Evolutionary conservation across 805 yeast species (phyloP), one percentile per base, ranked within the genome.

Genomic region (Ogataea populi-albae): DNA sequence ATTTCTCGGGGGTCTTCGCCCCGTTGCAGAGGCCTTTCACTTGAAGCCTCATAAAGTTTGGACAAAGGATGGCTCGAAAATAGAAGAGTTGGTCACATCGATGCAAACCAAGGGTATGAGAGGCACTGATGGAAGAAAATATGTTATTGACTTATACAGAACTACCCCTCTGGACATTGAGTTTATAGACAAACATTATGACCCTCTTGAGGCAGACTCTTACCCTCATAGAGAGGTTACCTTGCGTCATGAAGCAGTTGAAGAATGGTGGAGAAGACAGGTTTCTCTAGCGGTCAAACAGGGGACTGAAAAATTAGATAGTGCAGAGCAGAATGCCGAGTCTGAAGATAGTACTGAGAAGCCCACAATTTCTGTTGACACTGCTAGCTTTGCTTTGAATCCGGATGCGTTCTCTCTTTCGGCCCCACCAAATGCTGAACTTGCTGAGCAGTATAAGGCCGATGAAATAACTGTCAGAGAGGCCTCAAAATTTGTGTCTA

Each of bases 241-340:
- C 17, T 54, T 91, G 29, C 80, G 98, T 64, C 79, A 79, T 46
- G 98, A 91, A 64, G 93, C 96, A 12, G 77, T 91, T 31, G 91
- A 81, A 48, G 86, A 80, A 50, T 91, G 96, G 96, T 86, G 93
- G 81, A 75, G 75, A 54, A 61, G 77, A 40, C 77, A 81, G 54
- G 72, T 83, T 3, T 74, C 83, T 11, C 67, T 65, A 15, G 66
- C 68, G 30, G 57, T 79, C 43, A 70, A 70, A 40, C 62, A 55
- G 1, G 77, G 76, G 50, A 65, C 78, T 27, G 78, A 75, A 38
- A 65, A 62, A 35, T 65, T 55, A 17, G 62, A 54, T 24, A 43
- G 38, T 12, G 53, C 41, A 26, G 37, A 36, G 17, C 41, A 36
- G 6, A 45, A 43, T 11, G 40, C 38, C 17, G 22, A 12, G 4